Percentiles rank a stretch among this genome's conserved stretches.
These are phyloP conservation scores for Fusarium sp. DNA, from an alignment of 2,329 filamentous ascomycete genomes.

Conservation along the genomic window DNA sequence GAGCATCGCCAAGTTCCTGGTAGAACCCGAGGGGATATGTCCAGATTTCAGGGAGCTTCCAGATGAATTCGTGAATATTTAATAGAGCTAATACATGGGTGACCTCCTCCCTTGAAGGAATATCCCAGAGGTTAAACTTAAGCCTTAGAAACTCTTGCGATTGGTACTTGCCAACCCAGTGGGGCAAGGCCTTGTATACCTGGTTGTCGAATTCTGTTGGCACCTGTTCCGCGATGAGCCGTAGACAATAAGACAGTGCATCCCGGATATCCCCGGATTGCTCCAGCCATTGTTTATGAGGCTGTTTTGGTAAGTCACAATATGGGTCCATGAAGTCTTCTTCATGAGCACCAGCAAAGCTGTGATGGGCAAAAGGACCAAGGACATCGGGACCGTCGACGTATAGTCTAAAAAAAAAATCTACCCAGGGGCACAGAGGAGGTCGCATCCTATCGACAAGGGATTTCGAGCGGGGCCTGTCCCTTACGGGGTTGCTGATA, in stretches of 20 bases:
- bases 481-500: accelerated
- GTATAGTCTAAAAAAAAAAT: accelerated
- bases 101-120: not conserved
- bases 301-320: accelerated
- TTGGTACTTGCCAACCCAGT: not conserved
- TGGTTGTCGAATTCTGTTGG: not conserved
- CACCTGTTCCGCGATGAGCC: not conserved
- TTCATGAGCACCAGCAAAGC: not conserved
- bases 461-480: not conserved
- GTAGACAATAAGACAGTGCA: not conserved
- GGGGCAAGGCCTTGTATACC: not conserved
- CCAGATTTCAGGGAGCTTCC: constrained; percentile 5
- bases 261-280: not conserved
- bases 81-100: accelerated
- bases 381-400: not conserved
- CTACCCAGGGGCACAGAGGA: accelerated
- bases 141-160: not conserved
- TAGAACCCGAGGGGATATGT: accelerated
- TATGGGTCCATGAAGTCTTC: not conserved
- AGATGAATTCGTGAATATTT: not conserved
- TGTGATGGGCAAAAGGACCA: accelerated
- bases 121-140: not conserved
- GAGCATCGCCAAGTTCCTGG: accelerated
- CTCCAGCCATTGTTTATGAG: not conserved
- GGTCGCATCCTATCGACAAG: accelerated